These are phyloP conservation scores for Taiozyma sp. DNA, from an alignment of 1,139 yeast species.

Conservation along the genomic window DNA sequence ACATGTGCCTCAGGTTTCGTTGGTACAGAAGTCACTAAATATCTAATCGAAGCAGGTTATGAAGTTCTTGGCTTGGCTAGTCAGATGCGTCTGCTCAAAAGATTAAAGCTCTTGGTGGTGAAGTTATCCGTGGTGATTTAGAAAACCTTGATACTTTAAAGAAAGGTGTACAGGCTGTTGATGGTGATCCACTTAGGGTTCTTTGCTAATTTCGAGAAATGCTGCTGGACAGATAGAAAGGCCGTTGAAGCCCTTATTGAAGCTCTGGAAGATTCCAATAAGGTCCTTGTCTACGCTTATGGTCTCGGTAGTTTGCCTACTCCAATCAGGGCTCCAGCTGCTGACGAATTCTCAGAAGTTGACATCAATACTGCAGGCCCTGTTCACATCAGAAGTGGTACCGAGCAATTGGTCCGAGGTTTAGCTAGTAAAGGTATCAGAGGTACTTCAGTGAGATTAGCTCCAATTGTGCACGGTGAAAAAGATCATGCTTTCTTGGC, in stretches of 20 bases:
- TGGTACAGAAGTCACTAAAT: constrained; percentile 19
- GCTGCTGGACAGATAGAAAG: constrained; percentile 19
- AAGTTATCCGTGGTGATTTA: constrained; percentile 3
- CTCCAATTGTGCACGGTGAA: constrained; percentile 29
- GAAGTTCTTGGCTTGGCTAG: constrained; percentile 23
- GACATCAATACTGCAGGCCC: background rate
- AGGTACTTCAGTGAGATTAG: constrained; percentile 21
- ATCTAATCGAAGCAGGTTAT: constrained; percentile 15
- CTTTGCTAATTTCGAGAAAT: constrained; percentile 17
- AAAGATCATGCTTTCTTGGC: constrained; percentile 16
- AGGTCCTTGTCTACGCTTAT: constrained; percentile 20
- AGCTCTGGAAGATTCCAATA: constrained; percentile 23
- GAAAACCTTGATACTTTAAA: background rate
- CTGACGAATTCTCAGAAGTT: background rate
- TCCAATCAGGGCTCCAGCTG: background rate
- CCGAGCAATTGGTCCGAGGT: constrained; percentile 8
- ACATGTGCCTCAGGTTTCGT: constrained; percentile 28
- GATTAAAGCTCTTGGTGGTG: constrained; percentile 19
- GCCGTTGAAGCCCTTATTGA: constrained; percentile 25
- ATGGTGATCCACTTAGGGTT: constrained; percentile 32
- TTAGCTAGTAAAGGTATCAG: constrained; percentile 24
- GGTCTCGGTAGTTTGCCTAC: constrained; percentile 19
- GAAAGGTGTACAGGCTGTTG: constrained; percentile 25
- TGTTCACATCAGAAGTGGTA: constrained; percentile 6
- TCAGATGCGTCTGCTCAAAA: constrained; percentile 22